Conservation (phyloP, 2,329 filamentous ascomycete genomes). For the Verticillium dahliae region DNA sequence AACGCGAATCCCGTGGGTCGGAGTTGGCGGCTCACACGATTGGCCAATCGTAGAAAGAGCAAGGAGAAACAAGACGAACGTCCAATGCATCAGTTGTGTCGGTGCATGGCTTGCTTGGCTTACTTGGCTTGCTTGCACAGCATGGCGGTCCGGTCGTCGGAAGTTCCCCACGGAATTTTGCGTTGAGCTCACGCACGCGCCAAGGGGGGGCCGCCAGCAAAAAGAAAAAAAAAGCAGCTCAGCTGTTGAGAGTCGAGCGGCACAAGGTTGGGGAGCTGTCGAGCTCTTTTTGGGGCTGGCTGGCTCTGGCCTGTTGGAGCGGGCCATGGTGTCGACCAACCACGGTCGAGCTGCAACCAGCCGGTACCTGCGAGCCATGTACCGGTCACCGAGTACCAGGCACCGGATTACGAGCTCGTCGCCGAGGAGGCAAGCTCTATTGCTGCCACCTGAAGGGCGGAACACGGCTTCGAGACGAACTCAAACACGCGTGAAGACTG, state of each 20-base stretch:
- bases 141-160: constrained; percentile 1
- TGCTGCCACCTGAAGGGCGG: background rate
- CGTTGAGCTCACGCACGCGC: constrained; percentile 12
- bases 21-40: too few relatives aligned
- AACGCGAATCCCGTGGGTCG: too few relatives aligned
- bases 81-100: too few relatives aligned
- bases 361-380: background rate
- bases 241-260: constrained; percentile 10
- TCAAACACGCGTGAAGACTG: background rate
- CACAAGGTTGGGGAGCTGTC: background rate
- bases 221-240: background rate
- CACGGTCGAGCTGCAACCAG: background rate
- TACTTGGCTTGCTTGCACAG: background rate
- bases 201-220: constrained; percentile 9
- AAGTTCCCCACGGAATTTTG: constrained; percentile 13
- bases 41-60: too few relatives aligned
- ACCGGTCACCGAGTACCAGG: background rate
- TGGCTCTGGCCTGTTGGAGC: constrained; percentile 1
- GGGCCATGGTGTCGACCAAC: background rate
- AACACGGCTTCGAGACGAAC: background rate
- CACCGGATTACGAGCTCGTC: background rate
- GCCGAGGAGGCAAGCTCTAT: background rate
- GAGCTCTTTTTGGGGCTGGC: background rate
- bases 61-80: too few relatives aligned
- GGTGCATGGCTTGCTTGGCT: too few relatives aligned